These are phyloP conservation scores for Verticillium tricorpus DNA, from an alignment of 2,329 filamentous ascomycete genomes.

Conservation along the genomic window DNA sequence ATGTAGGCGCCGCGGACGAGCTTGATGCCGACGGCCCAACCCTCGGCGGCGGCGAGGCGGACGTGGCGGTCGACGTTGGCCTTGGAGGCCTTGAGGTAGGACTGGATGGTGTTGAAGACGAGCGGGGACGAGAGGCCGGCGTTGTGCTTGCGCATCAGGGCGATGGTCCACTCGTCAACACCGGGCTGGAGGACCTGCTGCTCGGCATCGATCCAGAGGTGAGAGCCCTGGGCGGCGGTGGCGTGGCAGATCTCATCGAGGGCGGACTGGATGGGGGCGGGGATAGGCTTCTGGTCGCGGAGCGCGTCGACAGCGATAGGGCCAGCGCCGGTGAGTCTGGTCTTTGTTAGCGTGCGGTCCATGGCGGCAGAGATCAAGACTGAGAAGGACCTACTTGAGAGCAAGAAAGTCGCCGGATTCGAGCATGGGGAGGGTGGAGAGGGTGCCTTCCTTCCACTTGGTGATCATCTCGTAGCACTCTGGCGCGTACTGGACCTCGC, in stretches of 20 bases:
- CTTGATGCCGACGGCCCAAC: slow-evolving; percentile 51
- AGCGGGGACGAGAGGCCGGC: slow-evolving; percentile 24
- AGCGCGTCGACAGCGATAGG: slow-evolving; percentile 32
- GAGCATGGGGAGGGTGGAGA: slow-evolving; percentile 25
- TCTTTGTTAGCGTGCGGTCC: background rate
- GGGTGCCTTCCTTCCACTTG: slow-evolving; percentile 26
- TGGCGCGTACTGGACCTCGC: slow-evolving; percentile 1
- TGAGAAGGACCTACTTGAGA: slow-evolving; percentile 26
- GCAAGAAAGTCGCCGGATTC: slow-evolving; percentile 29
- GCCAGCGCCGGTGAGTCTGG: slow-evolving; percentile 38
- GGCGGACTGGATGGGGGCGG: slow-evolving; percentile 36
- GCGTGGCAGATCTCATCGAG: slow-evolving; percentile 32
- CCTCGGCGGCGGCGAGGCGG: slow-evolving; percentile 34
- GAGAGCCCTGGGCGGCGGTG: slow-evolving; percentile 32
- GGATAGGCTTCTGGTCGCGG: slow-evolving; percentile 24
- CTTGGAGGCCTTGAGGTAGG: slow-evolving; percentile 46
- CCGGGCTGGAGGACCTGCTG: slow-evolving; percentile 38
- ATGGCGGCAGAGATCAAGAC: too few species aligned
- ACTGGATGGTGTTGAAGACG: slow-evolving; percentile 52
- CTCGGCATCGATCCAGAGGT: slow-evolving; percentile 42
- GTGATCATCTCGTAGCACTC: slow-evolving; percentile 28
- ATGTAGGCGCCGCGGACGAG: slow-evolving; percentile 55
- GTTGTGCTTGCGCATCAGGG: slow-evolving; percentile 34
- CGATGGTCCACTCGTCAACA: slow-evolving; percentile 25
- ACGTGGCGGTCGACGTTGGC: slow-evolving; percentile 39